A percentile compares a stretch with the other conserved stretches of the same genome.
These are phyloP conservation scores for Takakia lepidozioides DNA, from an alignment of 225 moss, liverwort and hornwort species.

Conservation along the genomic window DNA sequence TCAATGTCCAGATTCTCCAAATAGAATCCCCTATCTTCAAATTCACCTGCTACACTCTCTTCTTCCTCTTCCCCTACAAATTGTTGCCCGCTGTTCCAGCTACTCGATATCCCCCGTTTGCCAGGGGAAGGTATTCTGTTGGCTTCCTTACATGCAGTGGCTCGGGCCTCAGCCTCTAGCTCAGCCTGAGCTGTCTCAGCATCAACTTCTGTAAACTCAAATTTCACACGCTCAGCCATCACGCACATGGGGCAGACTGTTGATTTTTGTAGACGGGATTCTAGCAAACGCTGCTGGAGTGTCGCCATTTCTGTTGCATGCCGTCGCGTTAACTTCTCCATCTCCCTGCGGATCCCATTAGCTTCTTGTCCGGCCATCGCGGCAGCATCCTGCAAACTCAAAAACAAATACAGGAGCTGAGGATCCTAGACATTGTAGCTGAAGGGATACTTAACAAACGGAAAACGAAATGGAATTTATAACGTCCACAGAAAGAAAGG, in stretches of 20 bases:
- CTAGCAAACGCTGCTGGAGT: slow-evolving; percentile 60
- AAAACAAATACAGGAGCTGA: not conserved
- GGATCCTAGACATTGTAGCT: too few species aligned
- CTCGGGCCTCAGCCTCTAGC: slow-evolving; percentile 3
- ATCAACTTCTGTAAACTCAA: slow-evolving; percentile 72
- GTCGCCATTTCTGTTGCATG: slow-evolving; percentile 70
- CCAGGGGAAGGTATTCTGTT: slow-evolving; percentile 17
- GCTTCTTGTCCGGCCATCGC: slow-evolving; percentile 78
- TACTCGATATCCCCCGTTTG: slow-evolving; percentile 6
- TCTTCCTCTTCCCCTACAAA: slow-evolving; percentile 36
- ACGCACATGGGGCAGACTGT: slow-evolving; percentile 97
- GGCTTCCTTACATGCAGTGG: slow-evolving; percentile 18
- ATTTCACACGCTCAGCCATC: slow-evolving; percentile 95
- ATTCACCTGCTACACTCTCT: slow-evolving; percentile 42
- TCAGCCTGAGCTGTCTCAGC: slow-evolving; percentile 8
- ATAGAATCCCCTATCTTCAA: slow-evolving; percentile 26
- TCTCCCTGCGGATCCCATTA: slow-evolving; percentile 48
- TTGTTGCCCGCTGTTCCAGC: slow-evolving; percentile 36
- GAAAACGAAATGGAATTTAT: too few species aligned
- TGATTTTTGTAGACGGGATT: slow-evolving; percentile 58
- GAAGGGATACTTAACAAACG: too few species aligned
- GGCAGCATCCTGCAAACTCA: slow-evolving; percentile 56
- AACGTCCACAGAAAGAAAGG: too few species aligned
- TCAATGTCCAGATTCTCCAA: slow-evolving; percentile 52
- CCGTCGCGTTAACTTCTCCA: slow-evolving; percentile 64